phyloP scores from a whole-genome alignment of 495 filamentous ascomycete genomes.

The Tuber microsphaerosporum region DNA sequence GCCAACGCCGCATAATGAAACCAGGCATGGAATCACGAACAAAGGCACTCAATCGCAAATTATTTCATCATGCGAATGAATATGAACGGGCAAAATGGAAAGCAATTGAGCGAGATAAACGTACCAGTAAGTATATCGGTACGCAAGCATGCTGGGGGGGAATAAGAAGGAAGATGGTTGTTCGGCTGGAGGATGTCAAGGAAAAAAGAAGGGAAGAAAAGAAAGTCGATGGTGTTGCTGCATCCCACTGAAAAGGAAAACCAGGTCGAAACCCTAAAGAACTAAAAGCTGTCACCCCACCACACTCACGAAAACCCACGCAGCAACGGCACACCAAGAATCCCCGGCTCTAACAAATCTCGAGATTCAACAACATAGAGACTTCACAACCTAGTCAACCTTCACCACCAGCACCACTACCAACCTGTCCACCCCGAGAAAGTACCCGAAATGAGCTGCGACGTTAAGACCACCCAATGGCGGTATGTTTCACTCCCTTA shows the following conservation, averaged over 20 bases:
- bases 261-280: conserved; percentile 35
- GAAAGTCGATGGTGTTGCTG: conserved; percentile 25
- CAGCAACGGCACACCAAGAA: conserved; percentile 20
- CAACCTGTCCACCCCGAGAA: conserved; percentile 14
- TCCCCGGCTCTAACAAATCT: conserved; percentile 23
- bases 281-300: conserved; percentile 23
- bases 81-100: conserved; percentile 7
- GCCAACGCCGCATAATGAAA: conserved; percentile 62
- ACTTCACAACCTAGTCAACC: conserved; percentile 29
- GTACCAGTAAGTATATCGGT: conserved; percentile 19
- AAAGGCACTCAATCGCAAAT: conserved; percentile 90
- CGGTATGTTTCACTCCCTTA: conserved; percentile 32
- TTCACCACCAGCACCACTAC: conserved; percentile 16
- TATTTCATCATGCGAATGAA: conserved; percentile 71
- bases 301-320: conserved; percentile 23
- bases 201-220: conserved; percentile 3
- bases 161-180: conserved; percentile 14
- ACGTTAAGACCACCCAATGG: conserved; percentile 40
- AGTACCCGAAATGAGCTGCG: conserved; percentile 31
- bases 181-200: conserved; percentile 18
- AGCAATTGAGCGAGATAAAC: conserved; percentile 17
- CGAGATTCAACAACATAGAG: conserved; percentile 3
- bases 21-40: conserved; percentile 79
- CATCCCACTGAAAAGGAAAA: conserved; percentile 29
- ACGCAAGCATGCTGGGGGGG: background rate